A percentile compares a stretch with the other conserved stretches of the same genome.
Conservation (phyloP, 2,329 filamentous ascomycete species). For the Monosporascus sp. region DNA sequence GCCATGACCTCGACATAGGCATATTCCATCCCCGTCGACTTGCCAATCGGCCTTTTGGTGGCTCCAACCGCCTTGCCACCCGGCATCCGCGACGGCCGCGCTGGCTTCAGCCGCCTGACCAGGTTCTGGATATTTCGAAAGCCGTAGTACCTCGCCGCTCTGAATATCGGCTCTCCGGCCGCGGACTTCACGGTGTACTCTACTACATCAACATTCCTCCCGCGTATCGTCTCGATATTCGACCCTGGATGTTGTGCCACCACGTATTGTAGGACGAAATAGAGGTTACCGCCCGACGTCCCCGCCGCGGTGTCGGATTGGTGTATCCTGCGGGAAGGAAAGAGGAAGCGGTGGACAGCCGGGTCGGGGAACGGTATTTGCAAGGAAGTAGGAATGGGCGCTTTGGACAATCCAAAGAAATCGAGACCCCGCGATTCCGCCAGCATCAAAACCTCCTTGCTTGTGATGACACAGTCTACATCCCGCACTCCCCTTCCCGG, state of each 20-base stretch:
- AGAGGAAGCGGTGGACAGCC: constrained; percentile 67
- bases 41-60: constrained; percentile 47
- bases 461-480: constrained; percentile 97
- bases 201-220: constrained; percentile 84
- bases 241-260: constrained; percentile 67
- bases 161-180: constrained; percentile 58
- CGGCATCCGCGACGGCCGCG: constrained; percentile 70
- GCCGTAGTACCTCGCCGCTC: constrained; percentile 87
- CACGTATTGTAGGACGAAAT: constrained; percentile 75
- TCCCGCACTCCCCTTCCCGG: constrained; percentile 64
- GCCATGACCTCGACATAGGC: constrained; percentile 99
- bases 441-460: constrained; percentile 87
- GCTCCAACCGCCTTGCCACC: constrained; percentile 60
- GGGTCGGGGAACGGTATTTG: constrained; percentile 66
- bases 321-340: constrained; percentile 43
- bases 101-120: constrained; percentile 83
- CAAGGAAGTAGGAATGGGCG: constrained; percentile 40
- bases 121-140: constrained; percentile 99
- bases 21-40: constrained; percentile 57
- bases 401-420: constrained; percentile 66
- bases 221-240: constrained; percentile 63
- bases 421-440: constrained; percentile 73
- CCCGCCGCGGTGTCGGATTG: constrained; percentile 55
- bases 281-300: constrained; percentile 81
- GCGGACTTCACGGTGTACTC: constrained; percentile 68